Evolutionary conservation across 805 yeast genomes (phyloP).

Genomic region (Metschnikowia sp.): DNA sequence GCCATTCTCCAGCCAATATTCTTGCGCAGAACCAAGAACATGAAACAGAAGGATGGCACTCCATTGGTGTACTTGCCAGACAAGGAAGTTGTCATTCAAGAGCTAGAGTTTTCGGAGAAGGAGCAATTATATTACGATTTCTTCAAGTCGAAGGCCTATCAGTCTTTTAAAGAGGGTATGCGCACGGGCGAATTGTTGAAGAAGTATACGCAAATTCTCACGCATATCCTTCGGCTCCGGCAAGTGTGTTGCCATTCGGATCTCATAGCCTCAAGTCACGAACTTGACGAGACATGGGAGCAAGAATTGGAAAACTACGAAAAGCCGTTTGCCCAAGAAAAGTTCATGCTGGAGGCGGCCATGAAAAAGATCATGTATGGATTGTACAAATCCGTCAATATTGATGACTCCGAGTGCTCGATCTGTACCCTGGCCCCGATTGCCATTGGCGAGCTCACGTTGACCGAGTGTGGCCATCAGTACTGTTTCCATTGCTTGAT

Average conservation of each 20-base stretch:
- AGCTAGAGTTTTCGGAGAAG: conserved; percentile 58
- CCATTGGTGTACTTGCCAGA: conserved; percentile 74
- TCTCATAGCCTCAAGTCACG: conserved; percentile 51
- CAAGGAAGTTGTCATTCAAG: conserved; percentile 68
- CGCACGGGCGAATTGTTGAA: conserved; percentile 65
- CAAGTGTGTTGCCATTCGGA: conserved; percentile 86
- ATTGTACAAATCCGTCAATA: conserved; percentile 26
- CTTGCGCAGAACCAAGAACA: conserved; percentile 79
- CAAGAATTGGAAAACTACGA: conserved; percentile 18
- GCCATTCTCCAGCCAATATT: conserved; percentile 80
- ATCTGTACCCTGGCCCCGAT: conserved; percentile 77
- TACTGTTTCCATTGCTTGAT: conserved; percentile 72
- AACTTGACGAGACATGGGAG: conserved; percentile 49
- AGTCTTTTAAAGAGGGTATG: conserved; percentile 56
- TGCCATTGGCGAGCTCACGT: conserved; percentile 46
- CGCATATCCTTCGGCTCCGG: conserved; percentile 77
- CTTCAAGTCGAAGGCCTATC: conserved; percentile 64
- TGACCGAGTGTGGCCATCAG: conserved; percentile 78
- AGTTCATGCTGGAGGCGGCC: conserved; percentile 22
- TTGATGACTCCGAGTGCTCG: conserved; percentile 67
- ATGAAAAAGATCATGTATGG: conserved; percentile 23
- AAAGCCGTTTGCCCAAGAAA: conserved; percentile 14
- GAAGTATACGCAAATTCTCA: conserved; percentile 73
- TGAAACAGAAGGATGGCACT: conserved; percentile 71
- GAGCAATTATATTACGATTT: conserved; percentile 67